Evolutionary conservation across 352 stramenopile genomes (phyloP).

Genomic region (Phytophthora parvispora): DNA sequence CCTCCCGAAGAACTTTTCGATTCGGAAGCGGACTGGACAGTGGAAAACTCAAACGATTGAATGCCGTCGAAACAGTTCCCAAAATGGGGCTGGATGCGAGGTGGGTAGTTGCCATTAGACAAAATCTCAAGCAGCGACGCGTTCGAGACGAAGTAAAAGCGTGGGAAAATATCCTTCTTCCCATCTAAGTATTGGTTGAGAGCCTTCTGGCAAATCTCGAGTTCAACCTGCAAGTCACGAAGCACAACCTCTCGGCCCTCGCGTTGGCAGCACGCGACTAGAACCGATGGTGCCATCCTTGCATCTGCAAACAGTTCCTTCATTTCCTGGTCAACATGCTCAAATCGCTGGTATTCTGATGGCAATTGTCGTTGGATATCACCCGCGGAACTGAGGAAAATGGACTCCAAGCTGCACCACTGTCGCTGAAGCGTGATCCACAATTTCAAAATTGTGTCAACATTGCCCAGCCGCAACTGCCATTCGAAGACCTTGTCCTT

Average conservation of each 20-base stretch:
- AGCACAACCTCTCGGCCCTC: constrained; percentile 88
- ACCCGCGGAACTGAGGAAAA: constrained; percentile 93
- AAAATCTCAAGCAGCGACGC: constrained; percentile 96
- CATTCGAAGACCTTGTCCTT: constrained; percentile 96
- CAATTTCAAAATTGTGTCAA: constrained; percentile 95
- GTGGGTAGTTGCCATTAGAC: constrained; percentile 93
- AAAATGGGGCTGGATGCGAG: constrained; percentile 91
- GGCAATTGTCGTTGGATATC: constrained; percentile 96
- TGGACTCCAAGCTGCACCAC: constrained; percentile 96
- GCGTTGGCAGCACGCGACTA: constrained; percentile 77
- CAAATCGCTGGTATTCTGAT: constrained; percentile 92
- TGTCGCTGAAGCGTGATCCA: constrained; percentile 93
- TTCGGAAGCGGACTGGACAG: constrained; percentile 26
- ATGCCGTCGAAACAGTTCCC: constrained; percentile 95
- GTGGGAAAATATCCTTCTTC: constrained; percentile 97
- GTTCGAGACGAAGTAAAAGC: constrained; percentile 98
- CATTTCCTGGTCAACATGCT: constrained; percentile 91
- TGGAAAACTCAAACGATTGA: constrained; percentile 79
- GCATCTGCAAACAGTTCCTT: constrained; percentile 77
- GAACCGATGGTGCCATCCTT: constrained; percentile 70
- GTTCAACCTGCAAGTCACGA: constrained; percentile 84
- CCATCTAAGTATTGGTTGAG: constrained; percentile 97
- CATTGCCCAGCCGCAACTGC: constrained; percentile 93
- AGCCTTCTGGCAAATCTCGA: constrained; percentile 97
- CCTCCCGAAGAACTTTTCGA: constrained; percentile 6